Evolutionary conservation across 2,329 filamentous ascomycete genomes (phyloP).

Genomic region (Colletotrichum horii): DNA sequence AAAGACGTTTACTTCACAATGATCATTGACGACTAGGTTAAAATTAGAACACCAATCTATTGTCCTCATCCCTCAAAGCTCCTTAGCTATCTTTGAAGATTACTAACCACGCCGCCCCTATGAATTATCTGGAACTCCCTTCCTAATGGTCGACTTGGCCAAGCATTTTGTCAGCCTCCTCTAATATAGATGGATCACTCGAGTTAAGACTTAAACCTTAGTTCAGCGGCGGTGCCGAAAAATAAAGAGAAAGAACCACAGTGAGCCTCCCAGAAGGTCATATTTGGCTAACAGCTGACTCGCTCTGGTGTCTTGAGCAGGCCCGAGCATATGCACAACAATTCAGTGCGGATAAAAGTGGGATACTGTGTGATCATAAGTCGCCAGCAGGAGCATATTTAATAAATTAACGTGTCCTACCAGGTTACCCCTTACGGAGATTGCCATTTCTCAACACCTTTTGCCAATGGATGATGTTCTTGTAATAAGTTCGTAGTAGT

Average conservation of each 20-base stretch:
- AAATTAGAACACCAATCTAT: neutral
- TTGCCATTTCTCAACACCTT: neutral
- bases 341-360: neutral
- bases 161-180: neutral
- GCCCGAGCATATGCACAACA: neutral
- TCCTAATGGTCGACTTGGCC: neutral
- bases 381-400: neutral
- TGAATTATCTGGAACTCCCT: neutral
- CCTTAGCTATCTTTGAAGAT: neutral
- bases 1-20: neutral
- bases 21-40: neutral
- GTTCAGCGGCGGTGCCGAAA: neutral
- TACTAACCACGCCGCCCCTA: neutral
- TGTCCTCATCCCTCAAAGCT: neutral
- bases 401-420: neutral
- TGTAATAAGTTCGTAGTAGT: neutral
- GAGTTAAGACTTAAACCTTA: neutral
- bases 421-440: neutral
- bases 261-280: neutral
- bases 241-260: neutral
- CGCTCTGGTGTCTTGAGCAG: neutral
- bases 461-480: neutral
- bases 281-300: neutral
- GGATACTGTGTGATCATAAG: rapidly evolving
- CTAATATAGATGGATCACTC: neutral